Evolutionary conservation across 1,284 basidiomycete genomes (phyloP).

Genomic region (Pseudozyma pruni): DNA sequence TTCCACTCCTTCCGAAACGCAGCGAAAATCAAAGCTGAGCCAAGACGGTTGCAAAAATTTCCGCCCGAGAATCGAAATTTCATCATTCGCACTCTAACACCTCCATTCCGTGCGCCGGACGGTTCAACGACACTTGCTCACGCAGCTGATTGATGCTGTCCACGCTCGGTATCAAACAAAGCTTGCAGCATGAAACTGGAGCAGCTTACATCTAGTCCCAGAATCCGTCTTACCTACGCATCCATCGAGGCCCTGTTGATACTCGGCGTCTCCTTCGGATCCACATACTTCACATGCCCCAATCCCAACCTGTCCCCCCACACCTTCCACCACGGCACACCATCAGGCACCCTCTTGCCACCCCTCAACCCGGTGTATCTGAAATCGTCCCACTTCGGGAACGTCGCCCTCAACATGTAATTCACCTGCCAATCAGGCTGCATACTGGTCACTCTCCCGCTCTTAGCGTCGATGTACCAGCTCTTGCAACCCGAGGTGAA

Average conservation of each 20-base stretch:
- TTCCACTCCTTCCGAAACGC: conserved; percentile 7
- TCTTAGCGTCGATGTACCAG: conserved; percentile 61
- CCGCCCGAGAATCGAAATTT: neutral
- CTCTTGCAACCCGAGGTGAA: conserved; percentile 54
- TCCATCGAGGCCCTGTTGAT: conserved; percentile 53
- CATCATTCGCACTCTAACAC: neutral
- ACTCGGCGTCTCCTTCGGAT: conserved; percentile 50
- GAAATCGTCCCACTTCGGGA: conserved; percentile 59
- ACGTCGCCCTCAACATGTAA: conserved; percentile 43
- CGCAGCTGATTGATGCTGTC: too few relatives aligned
- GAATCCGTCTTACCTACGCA: too few relatives aligned
- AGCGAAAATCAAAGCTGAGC: conserved; percentile 4
- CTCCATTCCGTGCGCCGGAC: too few relatives aligned
- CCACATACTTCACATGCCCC: conserved; percentile 48
- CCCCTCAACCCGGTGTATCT: conserved; percentile 46
- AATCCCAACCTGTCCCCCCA: conserved; percentile 49
- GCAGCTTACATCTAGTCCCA: too few relatives aligned
- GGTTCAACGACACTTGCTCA: too few relatives aligned
- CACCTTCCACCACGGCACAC: conserved; percentile 48
- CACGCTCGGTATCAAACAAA: too few relatives aligned
- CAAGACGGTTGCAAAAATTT: neutral
- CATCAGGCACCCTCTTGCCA: conserved; percentile 18
- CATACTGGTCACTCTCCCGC: conserved; percentile 56
- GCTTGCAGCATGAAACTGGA: too few relatives aligned
- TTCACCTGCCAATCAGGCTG: conserved; percentile 64